Conservation (phyloP, 176 grass and related monocot genomes). For the Pharus latifolius region DNA sequence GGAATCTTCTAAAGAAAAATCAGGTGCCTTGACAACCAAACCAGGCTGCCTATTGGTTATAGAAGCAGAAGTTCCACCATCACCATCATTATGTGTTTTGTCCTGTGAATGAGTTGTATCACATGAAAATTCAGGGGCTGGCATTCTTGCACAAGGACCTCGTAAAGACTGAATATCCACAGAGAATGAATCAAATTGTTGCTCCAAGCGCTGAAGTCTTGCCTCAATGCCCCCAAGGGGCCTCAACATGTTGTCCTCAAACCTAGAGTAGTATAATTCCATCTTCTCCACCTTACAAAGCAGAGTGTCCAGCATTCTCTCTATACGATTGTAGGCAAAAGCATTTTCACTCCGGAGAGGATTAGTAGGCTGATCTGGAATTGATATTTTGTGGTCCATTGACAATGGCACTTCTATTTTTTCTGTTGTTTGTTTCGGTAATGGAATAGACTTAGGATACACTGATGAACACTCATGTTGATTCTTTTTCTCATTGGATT, state of each 20-base stretch:
- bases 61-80: slow-evolving; percentile 14
- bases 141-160: slow-evolving; percentile 17
- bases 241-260: slow-evolving; percentile 62
- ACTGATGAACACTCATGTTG: slow-evolving; percentile 16
- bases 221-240: slow-evolving; percentile 55
- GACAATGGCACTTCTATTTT: neutral
- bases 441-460: slow-evolving; percentile 6
- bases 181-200: slow-evolving; percentile 39
- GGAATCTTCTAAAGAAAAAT: slow-evolving; percentile 29
- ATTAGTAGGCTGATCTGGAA: slow-evolving; percentile 5
- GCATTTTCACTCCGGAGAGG: slow-evolving; percentile 5
- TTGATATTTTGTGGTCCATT: slow-evolving; percentile 12
- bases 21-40: slow-evolving; percentile 26
- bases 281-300: slow-evolving; percentile 68
- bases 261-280: slow-evolving; percentile 64
- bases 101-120: slow-evolving; percentile 16
- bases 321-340: slow-evolving; percentile 26
- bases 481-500: slow-evolving; percentile 13
- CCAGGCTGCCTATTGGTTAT: slow-evolving; percentile 21
- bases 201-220: slow-evolving; percentile 56
- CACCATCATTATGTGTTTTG: slow-evolving; percentile 14
- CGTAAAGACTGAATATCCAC: slow-evolving; percentile 28
- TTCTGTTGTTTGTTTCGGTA: slow-evolving; percentile 25
- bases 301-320: slow-evolving; percentile 64
- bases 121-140: slow-evolving; percentile 11